These are phyloP conservation scores for Kodamaea suecica DNA, from an alignment of 1,139 yeast genomes.

Conservation along the genomic window DNA sequence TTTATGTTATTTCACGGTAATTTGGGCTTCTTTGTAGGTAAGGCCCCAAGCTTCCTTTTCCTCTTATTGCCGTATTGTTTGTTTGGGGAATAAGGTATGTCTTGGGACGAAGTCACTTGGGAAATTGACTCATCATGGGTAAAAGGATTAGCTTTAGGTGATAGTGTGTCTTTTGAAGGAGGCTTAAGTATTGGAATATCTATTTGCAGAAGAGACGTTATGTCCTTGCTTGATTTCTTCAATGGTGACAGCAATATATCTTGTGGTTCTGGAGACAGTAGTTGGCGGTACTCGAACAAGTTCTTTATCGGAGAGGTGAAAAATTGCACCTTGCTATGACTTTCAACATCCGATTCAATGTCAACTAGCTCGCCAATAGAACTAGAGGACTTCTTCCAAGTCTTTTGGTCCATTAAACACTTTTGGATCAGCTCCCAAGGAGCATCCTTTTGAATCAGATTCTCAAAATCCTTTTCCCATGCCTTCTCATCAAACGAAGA, in stretches of 20 bases:
- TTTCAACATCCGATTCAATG: conserved; percentile 4
- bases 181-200: not conserved
- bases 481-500: conserved; percentile 15
- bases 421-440: conserved; percentile 4
- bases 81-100: no score
- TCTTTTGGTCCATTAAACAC: conserved; percentile 6
- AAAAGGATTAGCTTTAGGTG: no score
- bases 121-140: no score
- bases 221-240: not conserved
- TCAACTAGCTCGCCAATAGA: conserved; percentile 1
- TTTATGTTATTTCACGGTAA: no score
- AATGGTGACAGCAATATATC: not conserved
- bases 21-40: conserved; percentile 5
- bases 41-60: conserved; percentile 7
- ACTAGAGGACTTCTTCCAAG: conserved; percentile 9
- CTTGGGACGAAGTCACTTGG: no score
- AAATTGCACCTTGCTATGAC: conserved; percentile 7
- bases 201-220: not conserved
- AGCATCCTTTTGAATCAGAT: not conserved
- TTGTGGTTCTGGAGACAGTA: no score
- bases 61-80: conserved; percentile 5
- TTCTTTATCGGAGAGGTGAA: conserved; percentile 12
- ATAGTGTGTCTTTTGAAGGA: no score
- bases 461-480: conserved; percentile 17
- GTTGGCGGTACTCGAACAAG: not conserved